Base-by-base conservation (phyloP, 176 grass and related monocot genomes). In the Aegilops tauschii region DNA sequence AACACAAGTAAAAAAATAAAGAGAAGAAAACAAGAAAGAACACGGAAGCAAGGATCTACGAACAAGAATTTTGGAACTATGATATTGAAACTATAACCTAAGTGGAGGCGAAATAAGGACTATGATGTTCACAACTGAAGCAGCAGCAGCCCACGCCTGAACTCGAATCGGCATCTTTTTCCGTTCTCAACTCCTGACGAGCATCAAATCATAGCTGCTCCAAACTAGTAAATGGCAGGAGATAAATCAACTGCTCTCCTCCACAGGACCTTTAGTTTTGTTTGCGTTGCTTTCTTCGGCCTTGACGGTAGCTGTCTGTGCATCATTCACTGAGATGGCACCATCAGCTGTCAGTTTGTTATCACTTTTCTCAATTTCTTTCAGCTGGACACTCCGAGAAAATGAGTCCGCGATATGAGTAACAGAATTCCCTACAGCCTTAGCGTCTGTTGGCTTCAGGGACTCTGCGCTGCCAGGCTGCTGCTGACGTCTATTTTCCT, bases 401-500 rank as follows among this genome's bases (percentile, higher is more conserved):
- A 95, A 95, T 25, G 56, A 80, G 12, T 91, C 90, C 0, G 91
- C 91, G 69, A 93, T 89, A 50, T 87, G 77, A 6, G 86, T 44
- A 20, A 93, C 87, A 69, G 88, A 67, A 61, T 83, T 73, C 8
- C 83, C 88, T 75, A 29, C 37, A 68, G 65, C 72, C 69, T 86
- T 82, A 3, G 59, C 59, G 30, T 81, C 81, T 62, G 76, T 80
- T 86, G 44, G 65, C 50, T 89, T 94, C 64, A 30, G 87, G 67
- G 52, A 64, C 61, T 78, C 80, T 47, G 31, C 35, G 45, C 63
- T 94, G 82, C 32, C 88, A 82, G 80, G 90, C 29, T 89, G 93
- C 85, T 96, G 92, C 82, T 86, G 90, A 8, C 83, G 82, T 82
- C 90, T 90, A 68, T 92, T 98, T 82, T 98, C 94, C 69, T 93